Conservation (phyloP, 2,329 filamentous ascomycete species). For the Thelonectria olida region DNA sequence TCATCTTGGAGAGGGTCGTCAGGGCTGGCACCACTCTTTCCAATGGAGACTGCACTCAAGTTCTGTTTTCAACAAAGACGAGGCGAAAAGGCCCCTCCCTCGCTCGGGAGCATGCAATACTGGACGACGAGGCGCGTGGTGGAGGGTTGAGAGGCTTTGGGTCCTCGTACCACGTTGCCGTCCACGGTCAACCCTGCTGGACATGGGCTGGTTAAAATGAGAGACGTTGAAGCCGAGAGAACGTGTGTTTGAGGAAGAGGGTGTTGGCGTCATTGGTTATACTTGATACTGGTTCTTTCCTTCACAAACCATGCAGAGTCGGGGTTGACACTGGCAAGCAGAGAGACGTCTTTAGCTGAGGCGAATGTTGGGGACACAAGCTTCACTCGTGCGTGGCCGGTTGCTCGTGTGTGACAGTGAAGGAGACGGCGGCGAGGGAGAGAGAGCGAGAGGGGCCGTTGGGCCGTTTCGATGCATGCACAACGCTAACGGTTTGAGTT, state of each 20-base stretch:
- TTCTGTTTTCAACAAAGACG: too few species aligned
- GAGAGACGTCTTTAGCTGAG: too few species aligned
- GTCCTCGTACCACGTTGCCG: constrained; percentile 21
- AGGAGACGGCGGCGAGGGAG: constrained; percentile 10
- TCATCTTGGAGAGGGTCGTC: constrained; percentile 18
- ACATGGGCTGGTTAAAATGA: constrained; percentile 27
- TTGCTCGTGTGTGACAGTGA: neutral
- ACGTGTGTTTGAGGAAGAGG: constrained; percentile 11
- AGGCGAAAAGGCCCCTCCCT: too few species aligned
- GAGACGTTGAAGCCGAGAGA: neutral
- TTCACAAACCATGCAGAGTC: too few species aligned
- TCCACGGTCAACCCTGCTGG: constrained; percentile 26
- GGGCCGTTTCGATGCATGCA: constrained; percentile 10
- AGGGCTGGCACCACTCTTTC: neutral
- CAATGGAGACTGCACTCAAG: too few species aligned
- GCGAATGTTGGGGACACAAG: neutral
- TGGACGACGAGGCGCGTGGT: neutral
- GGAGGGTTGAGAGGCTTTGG: constrained; percentile 13
- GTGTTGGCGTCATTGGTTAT: neutral
- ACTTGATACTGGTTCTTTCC: too few species aligned
- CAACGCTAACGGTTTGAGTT: constrained; percentile 1
- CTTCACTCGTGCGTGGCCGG: neutral
- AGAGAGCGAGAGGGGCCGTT: constrained; percentile 17
- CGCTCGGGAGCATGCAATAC: neutral
- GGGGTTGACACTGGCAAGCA: too few species aligned